phyloP scores from a whole-genome alignment of 83 land plant species.

The Diphasiastrum complanatum region DNA sequence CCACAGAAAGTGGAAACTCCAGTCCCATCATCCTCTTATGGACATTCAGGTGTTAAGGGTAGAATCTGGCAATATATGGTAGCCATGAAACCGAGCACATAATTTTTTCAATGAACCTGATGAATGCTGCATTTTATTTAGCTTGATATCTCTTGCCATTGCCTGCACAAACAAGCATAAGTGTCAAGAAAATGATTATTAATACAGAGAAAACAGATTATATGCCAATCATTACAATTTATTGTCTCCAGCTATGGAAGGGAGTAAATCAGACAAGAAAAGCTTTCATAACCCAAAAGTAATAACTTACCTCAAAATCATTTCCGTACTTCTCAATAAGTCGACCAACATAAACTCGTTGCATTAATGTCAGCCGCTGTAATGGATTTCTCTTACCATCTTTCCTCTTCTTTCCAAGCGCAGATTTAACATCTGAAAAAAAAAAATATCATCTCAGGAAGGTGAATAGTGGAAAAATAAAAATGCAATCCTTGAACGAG shows the following conservation, averaged over 20 bases:
- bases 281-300: neutral
- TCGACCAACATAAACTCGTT: conserved; percentile 54
- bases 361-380: conserved; percentile 69
- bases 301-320: conserved; percentile 58
- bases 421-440: conserved; percentile 70
- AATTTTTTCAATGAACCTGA: conserved; percentile 62
- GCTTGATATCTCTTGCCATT: conserved; percentile 83
- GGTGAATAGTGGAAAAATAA: neutral
- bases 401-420: conserved; percentile 70
- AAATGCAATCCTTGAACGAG: neutral
- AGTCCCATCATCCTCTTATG: too few species aligned
- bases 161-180: conserved; percentile 43
- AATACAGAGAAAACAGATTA: neutral
- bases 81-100: conserved; percentile 64
- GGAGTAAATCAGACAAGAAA: neutral
- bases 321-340: conserved; percentile 69
- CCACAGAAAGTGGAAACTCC: too few species aligned
- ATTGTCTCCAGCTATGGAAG: too few species aligned
- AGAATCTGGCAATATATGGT: too few species aligned
- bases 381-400: conserved; percentile 71
- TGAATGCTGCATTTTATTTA: conserved; percentile 94
- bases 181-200: neutral
- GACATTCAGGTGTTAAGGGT: too few species aligned
- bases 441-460: neutral
- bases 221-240: neutral